Conservation (phyloP, 2,329 filamentous ascomycete species). For the Fusarium setosum region DNA sequence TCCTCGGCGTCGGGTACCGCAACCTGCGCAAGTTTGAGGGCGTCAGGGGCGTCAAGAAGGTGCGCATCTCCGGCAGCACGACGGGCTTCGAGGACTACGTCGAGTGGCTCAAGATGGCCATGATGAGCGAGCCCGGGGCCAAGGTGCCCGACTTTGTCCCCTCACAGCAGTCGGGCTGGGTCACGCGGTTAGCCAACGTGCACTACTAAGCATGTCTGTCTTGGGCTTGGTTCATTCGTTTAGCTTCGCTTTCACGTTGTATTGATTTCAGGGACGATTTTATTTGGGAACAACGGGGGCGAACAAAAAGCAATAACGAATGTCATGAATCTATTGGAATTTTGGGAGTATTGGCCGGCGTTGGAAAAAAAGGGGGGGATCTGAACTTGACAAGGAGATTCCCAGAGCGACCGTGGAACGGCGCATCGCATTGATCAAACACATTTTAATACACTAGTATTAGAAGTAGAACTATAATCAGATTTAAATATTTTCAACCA, state of each 20-base stretch:
- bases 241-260: not conserved
- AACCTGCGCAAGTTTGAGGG: constrained; percentile 56
- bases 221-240: not conserved
- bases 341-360: constrained; percentile 18
- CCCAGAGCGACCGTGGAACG: constrained; percentile 5
- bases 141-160: constrained; percentile 36
- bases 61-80: constrained; percentile 51
- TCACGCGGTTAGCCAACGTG: constrained; percentile 35
- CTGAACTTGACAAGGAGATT: not conserved
- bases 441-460: not conserved
- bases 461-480: not conserved
- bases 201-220: constrained; percentile 29
- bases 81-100: constrained; percentile 57
- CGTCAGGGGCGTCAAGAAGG: constrained; percentile 53
- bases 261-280: not conserved
- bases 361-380: constrained; percentile 2
- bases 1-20: constrained; percentile 51
- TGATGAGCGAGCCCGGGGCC: constrained; percentile 46
- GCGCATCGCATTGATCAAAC: constrained; percentile 1
- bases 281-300: not conserved
- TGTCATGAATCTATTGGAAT: constrained; percentile 16
- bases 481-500: constrained; percentile 1
- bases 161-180: constrained; percentile 35
- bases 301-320: constrained; percentile 28
- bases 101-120: constrained; percentile 52